phyloP scores from a whole-genome alignment of 2,329 filamentous ascomycete species.

The Chrysosporium keratinophilum region DNA sequence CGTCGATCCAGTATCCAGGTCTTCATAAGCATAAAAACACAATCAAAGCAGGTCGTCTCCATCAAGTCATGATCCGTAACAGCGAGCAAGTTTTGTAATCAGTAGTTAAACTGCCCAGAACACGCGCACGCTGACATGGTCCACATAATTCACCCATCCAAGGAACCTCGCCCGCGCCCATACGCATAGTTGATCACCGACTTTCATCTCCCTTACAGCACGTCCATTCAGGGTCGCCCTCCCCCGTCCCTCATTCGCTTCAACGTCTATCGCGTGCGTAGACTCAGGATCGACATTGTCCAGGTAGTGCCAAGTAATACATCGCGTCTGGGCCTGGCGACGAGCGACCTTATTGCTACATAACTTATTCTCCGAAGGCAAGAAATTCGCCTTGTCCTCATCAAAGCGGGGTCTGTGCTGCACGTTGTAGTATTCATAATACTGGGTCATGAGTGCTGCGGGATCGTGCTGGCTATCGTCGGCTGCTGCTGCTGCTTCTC shows the following conservation, averaged over 20 bases:
- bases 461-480: background rate
- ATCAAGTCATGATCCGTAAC: background rate
- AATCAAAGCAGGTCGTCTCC: background rate
- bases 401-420: background rate
- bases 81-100: background rate
- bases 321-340: slow-evolving; percentile 19
- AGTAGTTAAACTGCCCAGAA: slow-evolving; percentile 29
- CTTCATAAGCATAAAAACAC: background rate
- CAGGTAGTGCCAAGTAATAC: slow-evolving; percentile 29
- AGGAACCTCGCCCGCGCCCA: slow-evolving; percentile 32
- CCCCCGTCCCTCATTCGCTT: slow-evolving; percentile 26
- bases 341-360: slow-evolving; percentile 25
- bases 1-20: no score
- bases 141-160: slow-evolving; percentile 30
- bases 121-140: slow-evolving; percentile 24
- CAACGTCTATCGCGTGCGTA: slow-evolving; percentile 25
- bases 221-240: slow-evolving; percentile 28
- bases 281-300: slow-evolving; percentile 26
- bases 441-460: background rate
- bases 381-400: slow-evolving; percentile 16
- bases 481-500: background rate
- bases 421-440: background rate
- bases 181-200: slow-evolving; percentile 31
- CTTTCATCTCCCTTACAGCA: slow-evolving; percentile 25
- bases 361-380: slow-evolving; percentile 25